A percentile compares a stretch with the other conserved stretches of the same genome.
phyloP scores from a whole-genome alignment of 108 stramenopile species.

The Stephanodiscus triporus region DNA sequence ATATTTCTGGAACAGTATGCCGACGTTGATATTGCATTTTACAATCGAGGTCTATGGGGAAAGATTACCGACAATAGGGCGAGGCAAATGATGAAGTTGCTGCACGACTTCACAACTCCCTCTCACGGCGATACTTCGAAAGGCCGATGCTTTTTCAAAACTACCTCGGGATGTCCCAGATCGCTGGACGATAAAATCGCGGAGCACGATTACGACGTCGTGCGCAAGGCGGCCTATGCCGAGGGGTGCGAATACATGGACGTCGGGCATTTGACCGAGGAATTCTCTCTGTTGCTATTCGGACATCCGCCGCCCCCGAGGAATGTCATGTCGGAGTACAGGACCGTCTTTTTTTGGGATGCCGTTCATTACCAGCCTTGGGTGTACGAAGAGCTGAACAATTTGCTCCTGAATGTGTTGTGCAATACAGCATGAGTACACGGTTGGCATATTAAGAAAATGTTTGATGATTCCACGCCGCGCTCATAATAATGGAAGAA shows the following conservation, averaged over 20 bases:
- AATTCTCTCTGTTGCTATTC: conserved; percentile 4
- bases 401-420: conserved; percentile 30
- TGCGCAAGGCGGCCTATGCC: conserved; percentile 7
- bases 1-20: conserved; percentile 2
- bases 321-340: not conserved
- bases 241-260: conserved; percentile 28
- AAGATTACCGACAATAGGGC: conserved; percentile 4
- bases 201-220: not conserved
- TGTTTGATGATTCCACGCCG: no score
- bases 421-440: conserved; percentile 21
- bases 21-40: conserved; percentile 18
- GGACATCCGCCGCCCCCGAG: not conserved
- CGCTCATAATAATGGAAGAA: no score
- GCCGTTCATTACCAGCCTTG: conserved; percentile 26
- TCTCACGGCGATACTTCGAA: not conserved
- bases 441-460: no score
- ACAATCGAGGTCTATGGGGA: conserved; percentile 36
- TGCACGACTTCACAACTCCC: not conserved
- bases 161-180: conserved; percentile 12
- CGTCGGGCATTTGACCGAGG: conserved; percentile 14
- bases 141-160: conserved; percentile 22
- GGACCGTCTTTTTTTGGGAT: conserved; percentile 18
- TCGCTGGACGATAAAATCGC: not conserved
- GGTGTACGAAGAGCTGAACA: conserved; percentile 42
- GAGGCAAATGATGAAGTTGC: conserved; percentile 3